Base-by-base conservation (phyloP, 2,329 filamentous ascomycete genomes). In the Colletotrichum somersetense region DNA sequence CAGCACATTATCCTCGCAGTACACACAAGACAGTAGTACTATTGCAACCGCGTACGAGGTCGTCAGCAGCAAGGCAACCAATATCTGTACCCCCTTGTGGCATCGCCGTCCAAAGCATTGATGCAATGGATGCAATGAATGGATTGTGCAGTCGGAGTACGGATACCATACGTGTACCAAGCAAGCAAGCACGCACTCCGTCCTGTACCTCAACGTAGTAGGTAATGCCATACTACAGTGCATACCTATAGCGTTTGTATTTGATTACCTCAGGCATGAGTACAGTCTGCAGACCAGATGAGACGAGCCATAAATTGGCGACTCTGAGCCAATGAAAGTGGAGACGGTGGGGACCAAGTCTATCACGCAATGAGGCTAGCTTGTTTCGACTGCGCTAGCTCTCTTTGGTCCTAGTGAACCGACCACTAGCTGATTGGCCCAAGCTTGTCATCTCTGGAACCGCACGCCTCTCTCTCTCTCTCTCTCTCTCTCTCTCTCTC, bases 111-210 rank as follows among this genome's bases (percentile, higher is more conserved):
- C 48, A 30, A 56, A 33, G 56, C 44, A 67, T 33, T 71, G 57
- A 71, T 71, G 68, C 66, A 72, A 69, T 64, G 40, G 57, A 71
- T 71, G 68, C 69, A 70, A 69, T 64, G 46, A 70, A 69, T 64
- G 46, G 57, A 56, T 70, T 70, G 59, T 71, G 59, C 66, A 72
- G 55, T 50, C 30, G 55, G 42, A 33, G 66, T 44, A 44, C 40
- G 1, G 30, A 61, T 44, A n/a, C n/a, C n/a, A n/a, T n/a, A 44
- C 35, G 35, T 35, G 35, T 35, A 35, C 35, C 6, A 35, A 35
- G 35, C 30, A 30, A 30, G 30, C 30, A 30, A 3, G 30, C 30
- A 30, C 4, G 30, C 30, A 30, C 30, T 30, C 30, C 3, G 2
- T 30, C 30, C 30, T 30, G 30, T 30, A 30, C 30, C 30, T 30